These are phyloP conservation scores for Zygotorulaspora danielsina DNA, from an alignment of 805 yeast species.

Conservation along the genomic window DNA sequence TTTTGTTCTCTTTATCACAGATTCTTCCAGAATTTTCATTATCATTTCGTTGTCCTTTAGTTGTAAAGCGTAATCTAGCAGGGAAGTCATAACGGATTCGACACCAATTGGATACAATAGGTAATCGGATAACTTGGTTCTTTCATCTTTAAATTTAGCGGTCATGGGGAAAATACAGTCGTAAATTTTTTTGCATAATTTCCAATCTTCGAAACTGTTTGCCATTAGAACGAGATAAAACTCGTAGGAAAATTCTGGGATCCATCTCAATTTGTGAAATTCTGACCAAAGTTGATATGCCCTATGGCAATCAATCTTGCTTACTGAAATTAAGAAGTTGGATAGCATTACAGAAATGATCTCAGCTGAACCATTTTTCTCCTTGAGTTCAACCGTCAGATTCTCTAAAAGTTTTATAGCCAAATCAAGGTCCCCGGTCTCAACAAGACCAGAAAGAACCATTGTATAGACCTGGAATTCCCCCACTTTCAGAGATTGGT, in stretches of 20 bases:
- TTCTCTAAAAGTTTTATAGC: constrained; percentile 58
- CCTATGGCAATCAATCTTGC: constrained; percentile 34
- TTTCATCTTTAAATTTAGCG: constrained; percentile 11
- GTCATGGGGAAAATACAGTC: constrained; percentile 39
- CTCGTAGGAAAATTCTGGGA: constrained; percentile 40
- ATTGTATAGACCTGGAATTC: constrained; percentile 50
- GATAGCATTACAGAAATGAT: constrained; percentile 43
- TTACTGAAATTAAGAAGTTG: constrained; percentile 40
- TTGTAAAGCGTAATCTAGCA: constrained; percentile 30
- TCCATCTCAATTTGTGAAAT: constrained; percentile 38
- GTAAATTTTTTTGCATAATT: constrained; percentile 34
- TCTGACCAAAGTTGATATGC: constrained; percentile 38
- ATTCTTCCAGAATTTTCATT: constrained; percentile 39
- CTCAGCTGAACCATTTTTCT: constrained; percentile 32
- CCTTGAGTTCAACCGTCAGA: constrained; percentile 44
- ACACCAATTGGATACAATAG: constrained; percentile 27
- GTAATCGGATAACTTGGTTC: constrained; percentile 18
- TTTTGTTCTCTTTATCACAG: constrained; percentile 34
- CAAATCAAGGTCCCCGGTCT: constrained; percentile 44
- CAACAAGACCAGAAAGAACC: constrained; percentile 49
- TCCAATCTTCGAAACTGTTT: constrained; percentile 36
- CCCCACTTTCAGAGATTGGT: constrained; percentile 26
- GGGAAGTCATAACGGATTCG: constrained; percentile 23
- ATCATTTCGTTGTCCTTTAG: constrained; percentile 32
- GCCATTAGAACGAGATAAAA: constrained; percentile 37